Base-by-base conservation (phyloP, 2,329 filamentous ascomycete species). In the Cephalotrichum gorgonifer region DNA sequence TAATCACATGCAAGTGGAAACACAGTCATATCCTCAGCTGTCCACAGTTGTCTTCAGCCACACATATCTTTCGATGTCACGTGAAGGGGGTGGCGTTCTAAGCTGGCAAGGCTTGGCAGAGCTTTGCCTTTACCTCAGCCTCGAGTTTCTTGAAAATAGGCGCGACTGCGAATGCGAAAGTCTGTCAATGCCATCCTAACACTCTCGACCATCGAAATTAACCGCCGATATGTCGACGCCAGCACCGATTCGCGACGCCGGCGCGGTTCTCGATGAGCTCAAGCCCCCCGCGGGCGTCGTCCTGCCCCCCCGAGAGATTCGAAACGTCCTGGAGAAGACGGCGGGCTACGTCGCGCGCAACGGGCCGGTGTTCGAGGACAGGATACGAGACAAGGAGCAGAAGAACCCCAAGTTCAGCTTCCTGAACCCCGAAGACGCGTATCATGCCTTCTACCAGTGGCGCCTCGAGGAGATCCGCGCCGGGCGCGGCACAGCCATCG, bases 351-450 rank as follows among this genome's bases (percentile, higher is more conserved):
- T 96, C 51, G 83, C 83, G 55, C 71, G 80, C 54, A 82, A 82
- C 57, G 80, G 80, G 22, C 62, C 74, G 39, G 72, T 80, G 7
- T 89, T 94, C 60, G 86, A 94, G 68, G 85, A 90, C 58, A 82
- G 85, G 57, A 85, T 98, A 56, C 83, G 87, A 59, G 82, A 90
- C 56, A 94, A 93, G 67, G 85, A 95, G 63, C 78, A 79, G 58
- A 76, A 75, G 56, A 93, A 94, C 60, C 79, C 87, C n/a, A 95
- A 94, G 62, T 93, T 97, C 65, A 88, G 85, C 58, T 98, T 97
- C 65, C 70, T 98, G 27, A 83, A 79, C 59, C 72, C 77, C 15
- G 76, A 79, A 56, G 91, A 98, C 67, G 78, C 89, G 2, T 98
- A 96, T 69, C 79, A 89, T 54, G 73, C 83, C 8, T 98, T 86